Evolutionary conservation across 192 early-diverging fungal species (phyloP).

Genomic region (Rhizophagus prolifer): DNA sequence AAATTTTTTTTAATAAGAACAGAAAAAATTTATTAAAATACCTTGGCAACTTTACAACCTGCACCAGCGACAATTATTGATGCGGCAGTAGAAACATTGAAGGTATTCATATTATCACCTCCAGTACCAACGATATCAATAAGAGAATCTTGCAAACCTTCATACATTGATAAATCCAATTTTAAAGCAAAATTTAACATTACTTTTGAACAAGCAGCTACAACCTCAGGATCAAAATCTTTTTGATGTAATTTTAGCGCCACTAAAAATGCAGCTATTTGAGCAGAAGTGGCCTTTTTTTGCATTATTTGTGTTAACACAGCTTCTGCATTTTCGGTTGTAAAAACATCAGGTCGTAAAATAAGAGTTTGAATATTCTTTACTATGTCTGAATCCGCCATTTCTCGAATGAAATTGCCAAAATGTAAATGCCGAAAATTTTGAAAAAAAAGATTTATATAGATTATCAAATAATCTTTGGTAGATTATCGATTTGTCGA

Average conservation of each 20-base stretch:
- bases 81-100: conserved; percentile 93
- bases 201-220: conserved; percentile 76
- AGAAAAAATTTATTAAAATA: conserved; percentile 36
- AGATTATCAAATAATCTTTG: no score
- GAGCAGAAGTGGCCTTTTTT: conserved; percentile 74
- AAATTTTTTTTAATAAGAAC: neutral
- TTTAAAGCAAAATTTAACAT: conserved; percentile 69
- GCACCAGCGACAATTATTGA: conserved; percentile 91
- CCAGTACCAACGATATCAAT: conserved; percentile 97
- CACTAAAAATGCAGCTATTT: conserved; percentile 86
- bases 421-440: no score
- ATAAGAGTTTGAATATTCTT: conserved; percentile 69
- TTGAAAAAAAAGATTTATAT: no score
- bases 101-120: conserved; percentile 97
- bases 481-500: no score
- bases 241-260: conserved; percentile 67
- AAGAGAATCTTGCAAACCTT: conserved; percentile 47
- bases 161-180: conserved; percentile 52
- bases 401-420: neutral
- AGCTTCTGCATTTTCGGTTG: conserved; percentile 53
- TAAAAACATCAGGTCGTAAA: conserved; percentile 60
- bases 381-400: neutral
- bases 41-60: conserved; percentile 87
- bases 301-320: conserved; percentile 77
- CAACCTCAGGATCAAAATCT: conserved; percentile 71